Percentiles rank a stretch among this genome's conserved stretches.
phyloP scores from a whole-genome alignment of 1,284 basidiomycete species.

The Pulchroboletus neoregius region DNA sequence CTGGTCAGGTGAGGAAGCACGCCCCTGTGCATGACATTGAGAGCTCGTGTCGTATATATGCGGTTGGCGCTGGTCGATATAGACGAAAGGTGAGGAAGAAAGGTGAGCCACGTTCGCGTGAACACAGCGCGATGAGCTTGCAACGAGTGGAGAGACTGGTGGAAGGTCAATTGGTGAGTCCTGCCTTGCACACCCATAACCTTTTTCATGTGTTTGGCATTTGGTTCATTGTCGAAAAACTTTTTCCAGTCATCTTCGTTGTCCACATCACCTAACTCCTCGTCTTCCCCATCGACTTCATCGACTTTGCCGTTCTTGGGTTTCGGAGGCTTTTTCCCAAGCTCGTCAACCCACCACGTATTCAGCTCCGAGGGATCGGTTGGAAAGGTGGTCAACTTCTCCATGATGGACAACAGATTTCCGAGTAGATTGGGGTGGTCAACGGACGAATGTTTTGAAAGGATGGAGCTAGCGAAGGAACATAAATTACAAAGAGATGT shows the following conservation, averaged over 20 bases:
- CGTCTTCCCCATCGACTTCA: constrained; percentile 42
- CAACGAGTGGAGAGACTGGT: constrained; percentile 72
- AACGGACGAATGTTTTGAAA: constrained; percentile 24
- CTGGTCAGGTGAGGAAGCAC: constrained; percentile 83
- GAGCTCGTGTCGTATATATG: constrained; percentile 52
- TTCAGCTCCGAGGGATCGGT: constrained; percentile 73
- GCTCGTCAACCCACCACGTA: constrained; percentile 79
- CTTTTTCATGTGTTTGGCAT: constrained; percentile 37
- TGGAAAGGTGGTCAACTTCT: constrained; percentile 81
- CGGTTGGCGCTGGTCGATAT: constrained; percentile 40
- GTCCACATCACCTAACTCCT: constrained; percentile 32
- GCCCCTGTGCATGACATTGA: constrained; percentile 80
- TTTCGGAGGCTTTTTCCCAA: constrained; percentile 59
- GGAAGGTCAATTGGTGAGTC: constrained; percentile 61
- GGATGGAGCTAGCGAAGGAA: constrained; percentile 16
- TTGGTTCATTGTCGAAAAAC: constrained; percentile 68
- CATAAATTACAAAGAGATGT: constrained; percentile 2
- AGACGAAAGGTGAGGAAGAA: constrained; percentile 59
- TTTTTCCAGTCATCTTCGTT: constrained; percentile 75
- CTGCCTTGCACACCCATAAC: constrained; percentile 41
- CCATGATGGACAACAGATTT: constrained; percentile 76
- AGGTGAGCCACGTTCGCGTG: constrained; percentile 70
- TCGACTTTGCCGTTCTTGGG: constrained; percentile 41
- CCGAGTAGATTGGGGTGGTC: constrained; percentile 43
- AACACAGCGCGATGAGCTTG: constrained; percentile 75